These are phyloP conservation scores for Lipomyces sp. DNA, from an alignment of 805 yeast species.

Conservation along the genomic window DNA sequence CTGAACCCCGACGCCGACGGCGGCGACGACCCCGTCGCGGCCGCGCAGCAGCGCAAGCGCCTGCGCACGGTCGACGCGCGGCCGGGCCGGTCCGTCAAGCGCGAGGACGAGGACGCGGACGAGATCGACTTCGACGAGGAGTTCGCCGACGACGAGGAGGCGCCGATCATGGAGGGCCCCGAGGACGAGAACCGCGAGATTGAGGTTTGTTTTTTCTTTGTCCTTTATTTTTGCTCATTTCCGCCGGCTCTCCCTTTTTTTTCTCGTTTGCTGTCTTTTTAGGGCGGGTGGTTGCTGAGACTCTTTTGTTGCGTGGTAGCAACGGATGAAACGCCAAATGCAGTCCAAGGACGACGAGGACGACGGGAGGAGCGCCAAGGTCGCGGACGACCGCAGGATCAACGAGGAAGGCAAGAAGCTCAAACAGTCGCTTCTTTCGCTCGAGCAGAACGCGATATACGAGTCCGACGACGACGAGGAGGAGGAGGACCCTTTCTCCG, in stretches of 20 bases:
- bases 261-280: too few relatives aligned
- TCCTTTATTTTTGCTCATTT: not conserved
- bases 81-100: not conserved
- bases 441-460: constrained; percentile 82
- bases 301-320: too few relatives aligned
- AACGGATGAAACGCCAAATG: constrained; percentile 80
- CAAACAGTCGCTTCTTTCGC: constrained; percentile 74
- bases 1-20: constrained; percentile 41
- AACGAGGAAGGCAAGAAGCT: constrained; percentile 89
- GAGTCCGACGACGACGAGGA: constrained; percentile 78
- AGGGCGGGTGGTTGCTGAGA: too few relatives aligned
- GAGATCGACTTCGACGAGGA: constrained; percentile 95
- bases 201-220: constrained; percentile 44
- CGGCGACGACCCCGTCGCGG: constrained; percentile 14
- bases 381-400: constrained; percentile 63
- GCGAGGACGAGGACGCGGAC: constrained; percentile 75
- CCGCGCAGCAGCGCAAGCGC: constrained; percentile 33
- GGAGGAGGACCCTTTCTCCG: constrained; percentile 39
- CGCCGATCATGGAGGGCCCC: constrained; percentile 92
- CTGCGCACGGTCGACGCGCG: constrained; percentile 47
- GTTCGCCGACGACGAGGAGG: constrained; percentile 98
- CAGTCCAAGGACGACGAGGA: constrained; percentile 24
- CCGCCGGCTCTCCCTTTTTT: too few relatives aligned
- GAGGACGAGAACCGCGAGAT: constrained; percentile 92
- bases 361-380: constrained; percentile 40